Evolutionary conservation across 2,329 filamentous ascomycete species (phyloP).

Genomic region (Paracamarosporium sp.): DNA sequence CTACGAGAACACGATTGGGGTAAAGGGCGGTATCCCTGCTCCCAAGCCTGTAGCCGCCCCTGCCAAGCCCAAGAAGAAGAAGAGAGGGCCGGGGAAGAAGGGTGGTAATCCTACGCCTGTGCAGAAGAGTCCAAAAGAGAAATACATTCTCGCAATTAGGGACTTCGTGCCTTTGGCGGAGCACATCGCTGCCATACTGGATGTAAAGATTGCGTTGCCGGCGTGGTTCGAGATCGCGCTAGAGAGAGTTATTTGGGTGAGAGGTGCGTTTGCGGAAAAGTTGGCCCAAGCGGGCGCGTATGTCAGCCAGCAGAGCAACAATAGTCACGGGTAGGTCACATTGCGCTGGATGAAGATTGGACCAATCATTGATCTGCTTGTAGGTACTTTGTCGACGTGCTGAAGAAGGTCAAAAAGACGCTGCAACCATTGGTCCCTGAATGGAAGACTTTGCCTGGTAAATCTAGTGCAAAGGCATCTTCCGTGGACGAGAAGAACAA

Average conservation of each 20-base stretch:
- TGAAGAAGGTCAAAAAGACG: background rate
- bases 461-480: background rate
- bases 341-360: no score
- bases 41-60: no score
- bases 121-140: background rate
- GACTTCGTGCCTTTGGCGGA: conserved; percentile 6
- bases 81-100: background rate
- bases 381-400: background rate
- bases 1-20: background rate
- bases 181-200: background rate
- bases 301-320: background rate
- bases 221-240: background rate
- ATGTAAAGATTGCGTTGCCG: background rate
- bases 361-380: no score
- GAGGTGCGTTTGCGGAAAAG: conserved; percentile 1
- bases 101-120: background rate
- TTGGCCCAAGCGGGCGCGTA: background rate
- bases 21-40: background rate
- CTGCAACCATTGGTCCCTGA: background rate
- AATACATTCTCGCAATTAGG: conserved; percentile 1
- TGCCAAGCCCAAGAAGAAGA: background rate
- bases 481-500: background rate
- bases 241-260: conserved; percentile 7
- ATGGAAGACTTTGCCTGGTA: background rate
- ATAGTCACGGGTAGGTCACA: background rate